These are phyloP conservation scores for Parsonsia alboflavescens DNA, from an alignment of 257 asterid species.

Conservation along the genomic window DNA sequence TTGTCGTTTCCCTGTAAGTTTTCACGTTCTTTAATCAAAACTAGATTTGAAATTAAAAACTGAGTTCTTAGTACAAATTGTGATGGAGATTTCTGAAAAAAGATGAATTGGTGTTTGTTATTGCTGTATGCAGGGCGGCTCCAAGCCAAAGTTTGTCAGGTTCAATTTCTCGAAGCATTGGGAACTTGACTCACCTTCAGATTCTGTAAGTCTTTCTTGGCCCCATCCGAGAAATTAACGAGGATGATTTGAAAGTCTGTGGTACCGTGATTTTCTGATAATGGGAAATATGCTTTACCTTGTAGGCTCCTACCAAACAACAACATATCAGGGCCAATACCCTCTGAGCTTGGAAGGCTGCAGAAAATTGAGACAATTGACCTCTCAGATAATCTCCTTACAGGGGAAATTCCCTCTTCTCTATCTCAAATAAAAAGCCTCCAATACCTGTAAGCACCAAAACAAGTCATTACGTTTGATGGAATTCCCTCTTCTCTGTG, in stretches of 20 bases:
- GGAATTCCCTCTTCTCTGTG: neutral
- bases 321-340: constrained; percentile 67
- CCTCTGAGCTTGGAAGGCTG: constrained; percentile 69
- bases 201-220: constrained; percentile 50
- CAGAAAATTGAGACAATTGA: constrained; percentile 63
- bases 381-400: constrained; percentile 63
- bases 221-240: neutral
- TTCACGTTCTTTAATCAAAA: neutral
- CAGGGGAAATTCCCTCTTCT: constrained; percentile 69
- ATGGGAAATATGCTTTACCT: neutral
- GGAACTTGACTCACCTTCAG: constrained; percentile 69
- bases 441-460: constrained; percentile 59
- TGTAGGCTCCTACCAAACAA: constrained; percentile 76
- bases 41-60: neutral
- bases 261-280: neutral
- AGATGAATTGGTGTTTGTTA: neutral
- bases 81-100: constrained; percentile 11
- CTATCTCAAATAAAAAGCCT: constrained; percentile 59
- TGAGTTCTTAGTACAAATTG: neutral
- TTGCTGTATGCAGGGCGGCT: constrained; percentile 52
- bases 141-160: constrained; percentile 89
- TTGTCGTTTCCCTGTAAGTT: constrained; percentile 66
- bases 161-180: constrained; percentile 61
- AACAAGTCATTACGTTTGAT: neutral
- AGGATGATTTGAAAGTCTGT: neutral